These are phyloP conservation scores for Starmerella khaoyaiensis DNA, from an alignment of 805 yeast species.

Conservation along the genomic window DNA sequence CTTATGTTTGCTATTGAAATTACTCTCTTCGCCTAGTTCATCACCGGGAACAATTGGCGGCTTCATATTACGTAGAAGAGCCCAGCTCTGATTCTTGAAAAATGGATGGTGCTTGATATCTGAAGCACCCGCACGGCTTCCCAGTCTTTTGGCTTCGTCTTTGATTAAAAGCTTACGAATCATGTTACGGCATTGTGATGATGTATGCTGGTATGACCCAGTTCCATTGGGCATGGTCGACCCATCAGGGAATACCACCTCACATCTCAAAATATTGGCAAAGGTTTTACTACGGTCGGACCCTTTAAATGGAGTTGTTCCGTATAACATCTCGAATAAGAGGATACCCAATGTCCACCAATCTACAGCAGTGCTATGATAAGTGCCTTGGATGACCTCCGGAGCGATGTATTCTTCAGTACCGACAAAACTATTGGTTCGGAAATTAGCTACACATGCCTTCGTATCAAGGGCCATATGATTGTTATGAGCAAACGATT, in stretches of 20 bases:
- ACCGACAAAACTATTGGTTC: conserved; percentile 97
- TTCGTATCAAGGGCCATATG: conserved; percentile 76
- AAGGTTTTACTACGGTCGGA: conserved; percentile 78
- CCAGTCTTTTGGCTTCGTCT: conserved; percentile 78
- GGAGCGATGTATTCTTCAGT: conserved; percentile 99
- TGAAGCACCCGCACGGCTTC: conserved; percentile 88
- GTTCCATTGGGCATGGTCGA: conserved; percentile 21
- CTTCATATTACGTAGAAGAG: conserved; percentile 74
- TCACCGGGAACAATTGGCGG: conserved; percentile 94
- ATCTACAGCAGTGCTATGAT: conserved; percentile 95
- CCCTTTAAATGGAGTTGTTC: conserved; percentile 95
- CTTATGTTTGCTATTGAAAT: not conserved
- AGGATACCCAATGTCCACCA: conserved; percentile 99
- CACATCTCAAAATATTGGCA: conserved; percentile 71
- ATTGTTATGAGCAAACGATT: conserved; percentile 21
- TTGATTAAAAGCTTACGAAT: conserved; percentile 73
- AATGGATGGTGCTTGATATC: conserved; percentile 86
- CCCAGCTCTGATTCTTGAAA: conserved; percentile 91
- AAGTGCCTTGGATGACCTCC: conserved; percentile 91
- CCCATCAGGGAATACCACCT: conserved; percentile 61
- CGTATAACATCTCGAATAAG: conserved; percentile 86
- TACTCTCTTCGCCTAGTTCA: conserved; percentile 13
- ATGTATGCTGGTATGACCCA: conserved; percentile 38
- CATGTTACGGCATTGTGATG: conserved; percentile 65
- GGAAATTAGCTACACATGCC: conserved; percentile 86